Conservation (phyloP, 306 rosid species). For the Castanea sativa region DNA sequence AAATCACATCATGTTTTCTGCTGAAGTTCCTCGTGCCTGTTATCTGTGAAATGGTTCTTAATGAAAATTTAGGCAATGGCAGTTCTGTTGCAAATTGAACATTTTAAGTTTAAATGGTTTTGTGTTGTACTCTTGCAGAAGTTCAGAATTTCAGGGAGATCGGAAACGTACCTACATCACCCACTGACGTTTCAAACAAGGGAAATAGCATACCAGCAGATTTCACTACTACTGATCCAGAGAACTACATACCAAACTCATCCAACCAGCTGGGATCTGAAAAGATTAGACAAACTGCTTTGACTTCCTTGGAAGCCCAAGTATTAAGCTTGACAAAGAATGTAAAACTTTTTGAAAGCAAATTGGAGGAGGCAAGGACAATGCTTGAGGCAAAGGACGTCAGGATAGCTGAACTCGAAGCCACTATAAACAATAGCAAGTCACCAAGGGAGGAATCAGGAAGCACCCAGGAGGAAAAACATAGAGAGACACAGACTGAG, state of each 20-base stretch:
- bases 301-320: slow-evolving; percentile 51
- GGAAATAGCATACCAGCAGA: slow-evolving; percentile 39
- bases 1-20: slow-evolving; percentile 8
- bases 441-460: slow-evolving; percentile 46
- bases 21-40: slow-evolving; percentile 8
- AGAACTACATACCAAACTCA: slow-evolving; percentile 27
- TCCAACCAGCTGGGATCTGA: slow-evolving; percentile 46
- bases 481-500: slow-evolving; percentile 38
- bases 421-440: slow-evolving; percentile 37
- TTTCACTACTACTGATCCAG: slow-evolving; percentile 29
- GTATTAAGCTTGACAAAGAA: slow-evolving; percentile 52
- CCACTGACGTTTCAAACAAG: slow-evolving; percentile 40
- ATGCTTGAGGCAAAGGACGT: slow-evolving; percentile 49
- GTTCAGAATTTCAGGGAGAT: slow-evolving; percentile 64
- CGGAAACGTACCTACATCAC: slow-evolving; percentile 41
- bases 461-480: slow-evolving; percentile 36
- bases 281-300: slow-evolving; percentile 37
- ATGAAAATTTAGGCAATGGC: slow-evolving; percentile 10
- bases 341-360: slow-evolving; percentile 48
- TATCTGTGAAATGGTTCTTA: background rate
- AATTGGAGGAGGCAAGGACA: slow-evolving; percentile 46
- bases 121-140: slow-evolving; percentile 50
- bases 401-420: slow-evolving; percentile 66
- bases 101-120: slow-evolving; percentile 8
- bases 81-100: background rate